Base-by-base conservation (phyloP, 495 filamentous ascomycete genomes). In the Copromyces sp. region DNA sequence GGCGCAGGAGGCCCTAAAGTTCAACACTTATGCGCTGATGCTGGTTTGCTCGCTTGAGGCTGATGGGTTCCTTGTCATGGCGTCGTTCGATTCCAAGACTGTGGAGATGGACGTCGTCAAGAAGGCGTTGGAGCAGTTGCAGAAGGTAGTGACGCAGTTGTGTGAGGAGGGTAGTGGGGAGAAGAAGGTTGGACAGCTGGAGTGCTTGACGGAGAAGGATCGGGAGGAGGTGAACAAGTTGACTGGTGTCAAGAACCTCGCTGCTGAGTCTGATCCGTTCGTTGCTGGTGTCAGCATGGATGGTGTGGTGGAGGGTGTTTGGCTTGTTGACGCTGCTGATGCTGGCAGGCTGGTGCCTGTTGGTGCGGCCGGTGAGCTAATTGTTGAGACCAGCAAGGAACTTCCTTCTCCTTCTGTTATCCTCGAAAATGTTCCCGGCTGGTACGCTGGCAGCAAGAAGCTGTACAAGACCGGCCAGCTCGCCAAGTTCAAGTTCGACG, bases 1-100 rank as follows among this genome's bases (percentile, higher is more conserved):
- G 4, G 89, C 87, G 1, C 83, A 84, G 24, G 89, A 90, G 75
- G 89, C 89, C 0, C 82, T 91, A 32, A 87, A 90, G 72, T 92
- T 92, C 78, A 91, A 90, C 72, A 87, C 89, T 0, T 91, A 92
- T 75, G 86, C 87, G 3, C 80, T 92, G 14, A 92, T 91, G 87
- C 77, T 91, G 45, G 87, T 85, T 11, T 90, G 87, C 77, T 86
- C 86, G 11, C 81, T 92, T 8, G 82, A 83, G 70, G 82, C 85
- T 24, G 80, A 82, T 29, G 88, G 89, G 1, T 88, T 90, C 76
- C 73, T 86, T 20, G 80, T 90, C 40, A 87, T 86, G 75, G 89
- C 89, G 1, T 90, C 87, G 75, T 92, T 90, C 72, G 90, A 92
- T 70, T 86, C 83, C 70, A 81, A 81, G 61, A 79, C 79, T 4